Base-by-base conservation (phyloP, 805 yeast species). In the baker's yeast (Saccharomyces cerevisiae) region DNA sequence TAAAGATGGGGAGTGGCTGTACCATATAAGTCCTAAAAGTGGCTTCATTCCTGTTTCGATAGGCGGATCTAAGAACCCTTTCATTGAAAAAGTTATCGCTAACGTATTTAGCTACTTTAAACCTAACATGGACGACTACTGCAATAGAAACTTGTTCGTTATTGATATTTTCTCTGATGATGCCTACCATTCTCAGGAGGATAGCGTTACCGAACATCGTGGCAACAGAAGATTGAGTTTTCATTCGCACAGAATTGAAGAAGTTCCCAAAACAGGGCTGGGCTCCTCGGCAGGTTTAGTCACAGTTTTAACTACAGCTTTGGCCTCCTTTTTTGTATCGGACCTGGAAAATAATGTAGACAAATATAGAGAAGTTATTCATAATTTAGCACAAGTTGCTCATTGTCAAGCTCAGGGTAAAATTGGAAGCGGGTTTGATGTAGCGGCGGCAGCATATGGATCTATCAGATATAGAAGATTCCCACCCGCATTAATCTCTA, bases 261-360 rank as follows among this genome's bases (percentile, higher is more conserved):
- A 85, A 36, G 96, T 90, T 5, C 83, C 96, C 2, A 94, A 94
- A 67, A 94, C 99, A 0, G 99, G 99, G 0, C 75, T 94, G 50
- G 99, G 99, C 0, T 89, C 97, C 11, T 89, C 97, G 31, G 99
- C 99, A 0, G 96, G 97, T 0, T 76, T 94, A 55, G 96, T 89
- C 2, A 80, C 95, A 1, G 91, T 87, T 1, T 75, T 91, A 2
- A 81, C 88, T 0, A 79, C 96, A 0, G 86, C 91, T 0, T 64
- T 94, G 48, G 66, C 84, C 6, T 74, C 85, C 4, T 71, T 74
- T 50, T 81, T 78, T 59, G 61, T 62, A 6, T 61, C 67, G 11
- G 53, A 69, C 4, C 65, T 77, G 11, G 46, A 55, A 0, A 57
- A 68, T 6, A 32, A 48, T 0, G 21, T 49, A 4, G 65, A 68